These are phyloP conservation scores for Cladorrhinum samala DNA, from an alignment of 495 filamentous ascomycete species.

Conservation along the genomic window DNA sequence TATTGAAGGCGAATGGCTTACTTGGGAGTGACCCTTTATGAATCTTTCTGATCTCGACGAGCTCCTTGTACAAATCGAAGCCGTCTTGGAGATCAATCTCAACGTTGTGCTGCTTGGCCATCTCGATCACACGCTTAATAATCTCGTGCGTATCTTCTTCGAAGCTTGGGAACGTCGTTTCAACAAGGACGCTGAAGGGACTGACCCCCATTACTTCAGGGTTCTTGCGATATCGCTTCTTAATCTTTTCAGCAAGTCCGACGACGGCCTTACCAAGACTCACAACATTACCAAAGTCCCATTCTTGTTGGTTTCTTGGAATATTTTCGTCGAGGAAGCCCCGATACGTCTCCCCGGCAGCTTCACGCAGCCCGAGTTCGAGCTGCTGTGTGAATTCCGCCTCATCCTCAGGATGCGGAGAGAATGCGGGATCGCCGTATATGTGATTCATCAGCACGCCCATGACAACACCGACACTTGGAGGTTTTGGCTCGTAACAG, in stretches of 20 bases:
- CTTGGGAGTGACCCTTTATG: constrained; percentile 64
- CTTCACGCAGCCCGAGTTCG: constrained; percentile 61
- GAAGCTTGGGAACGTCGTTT: constrained; percentile 80
- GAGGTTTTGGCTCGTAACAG: constrained; percentile 83
- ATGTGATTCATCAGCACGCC: constrained; percentile 81
- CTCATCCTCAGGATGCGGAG: constrained; percentile 58
- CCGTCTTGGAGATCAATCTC: constrained; percentile 86
- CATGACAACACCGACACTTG: constrained; percentile 70
- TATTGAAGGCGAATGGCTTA: constrained; percentile 68
- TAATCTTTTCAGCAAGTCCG: constrained; percentile 74
- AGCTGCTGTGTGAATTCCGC: constrained; percentile 64
- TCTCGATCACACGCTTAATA: constrained; percentile 69
- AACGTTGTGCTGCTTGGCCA: constrained; percentile 56
- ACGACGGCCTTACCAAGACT: constrained; percentile 80
- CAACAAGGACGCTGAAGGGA: constrained; percentile 72
- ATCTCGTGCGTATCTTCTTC: constrained; percentile 81
- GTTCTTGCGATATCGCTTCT: constrained; percentile 85
- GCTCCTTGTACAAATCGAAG: constrained; percentile 84
- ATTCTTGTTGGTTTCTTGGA: constrained; percentile 65
- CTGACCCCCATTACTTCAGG: constrained; percentile 88
- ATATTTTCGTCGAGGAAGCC: constrained; percentile 65
- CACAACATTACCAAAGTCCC: constrained; percentile 83
- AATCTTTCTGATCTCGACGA: constrained; percentile 75
- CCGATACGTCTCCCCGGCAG: constrained; percentile 69
- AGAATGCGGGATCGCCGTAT: constrained; percentile 68